phyloP scores from a whole-genome alignment of 2,329 filamentous ascomycete genomes.

The Ceratocystis albifundus region DNA sequence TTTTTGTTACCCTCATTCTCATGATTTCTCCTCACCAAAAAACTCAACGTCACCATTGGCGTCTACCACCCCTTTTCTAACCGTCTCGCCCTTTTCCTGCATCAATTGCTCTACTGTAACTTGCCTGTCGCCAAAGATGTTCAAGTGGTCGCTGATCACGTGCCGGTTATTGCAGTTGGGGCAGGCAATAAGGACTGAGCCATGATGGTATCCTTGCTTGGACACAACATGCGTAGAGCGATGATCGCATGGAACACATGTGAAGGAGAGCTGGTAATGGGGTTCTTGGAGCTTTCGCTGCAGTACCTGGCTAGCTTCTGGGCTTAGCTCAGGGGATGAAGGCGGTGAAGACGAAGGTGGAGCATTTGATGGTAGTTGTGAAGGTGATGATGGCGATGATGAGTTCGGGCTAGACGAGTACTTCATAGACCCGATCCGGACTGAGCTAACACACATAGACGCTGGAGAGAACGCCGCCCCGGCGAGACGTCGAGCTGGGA shows the following conservation, averaged over 20 bases:
- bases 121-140: conserved; percentile 59
- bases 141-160: conserved; percentile 80
- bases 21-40: conserved; percentile 45
- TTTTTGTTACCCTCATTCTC: neutral
- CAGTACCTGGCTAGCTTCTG: conserved; percentile 28
- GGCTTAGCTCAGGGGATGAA: conserved; percentile 1
- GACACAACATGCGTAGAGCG: conserved; percentile 77
- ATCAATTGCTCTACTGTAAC: conserved; percentile 69
- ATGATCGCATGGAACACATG: conserved; percentile 71
- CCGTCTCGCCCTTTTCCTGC: conserved; percentile 58
- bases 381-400: neutral
- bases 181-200: conserved; percentile 80
- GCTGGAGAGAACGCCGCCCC: neutral
- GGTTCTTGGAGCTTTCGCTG: conserved; percentile 39
- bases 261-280: conserved; percentile 81
- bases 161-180: conserved; percentile 78
- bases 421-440: neutral
- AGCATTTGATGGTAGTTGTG: neutral
- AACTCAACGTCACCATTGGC: conserved; percentile 84
- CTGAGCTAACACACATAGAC: neutral
- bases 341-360: conserved; percentile 12
- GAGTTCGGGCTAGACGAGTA: neutral
- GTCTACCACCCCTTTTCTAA: conserved; percentile 60
- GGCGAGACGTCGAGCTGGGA: neutral
- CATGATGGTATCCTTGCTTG: conserved; percentile 90